Evolutionary conservation across 768 basidiomycete species (phyloP).

Genomic region (Serendipita vermifera): DNA sequence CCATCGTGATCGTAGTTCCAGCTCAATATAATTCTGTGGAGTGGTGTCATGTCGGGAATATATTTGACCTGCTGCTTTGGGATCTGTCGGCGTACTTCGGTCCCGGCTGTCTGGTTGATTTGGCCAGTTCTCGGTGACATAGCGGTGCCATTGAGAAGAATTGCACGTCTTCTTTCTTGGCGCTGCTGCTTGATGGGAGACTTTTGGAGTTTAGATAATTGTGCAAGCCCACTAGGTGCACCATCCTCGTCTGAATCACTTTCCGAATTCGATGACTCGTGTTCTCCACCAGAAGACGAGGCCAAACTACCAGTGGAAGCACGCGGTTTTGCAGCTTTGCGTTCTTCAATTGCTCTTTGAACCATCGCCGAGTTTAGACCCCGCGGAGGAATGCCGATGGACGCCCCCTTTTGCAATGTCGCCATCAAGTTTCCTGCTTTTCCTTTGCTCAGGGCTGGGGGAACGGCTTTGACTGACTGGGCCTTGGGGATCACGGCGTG

Average conservation of each 20-base stretch:
- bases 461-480: too few relatives aligned
- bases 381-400: too few relatives aligned
- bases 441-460: too few relatives aligned
- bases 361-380: neutral
- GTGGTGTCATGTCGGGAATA: slow-evolving; percentile 66
- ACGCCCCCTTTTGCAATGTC: too few relatives aligned
- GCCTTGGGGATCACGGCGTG: too few relatives aligned
- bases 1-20: slow-evolving; percentile 74
- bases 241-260: slow-evolving; percentile 29
- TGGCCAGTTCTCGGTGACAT: neutral
- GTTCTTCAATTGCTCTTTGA: neutral
- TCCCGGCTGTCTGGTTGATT: too few relatives aligned
- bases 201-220: slow-evolving; percentile 46
- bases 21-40: slow-evolving; percentile 65
- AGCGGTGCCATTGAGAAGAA: slow-evolving; percentile 1
- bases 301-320: slow-evolving; percentile 19
- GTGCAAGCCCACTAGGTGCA: slow-evolving; percentile 34
- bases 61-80: slow-evolving; percentile 23
- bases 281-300: slow-evolving; percentile 35
- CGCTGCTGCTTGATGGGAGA: slow-evolving; percentile 33
- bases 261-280: slow-evolving; percentile 18
- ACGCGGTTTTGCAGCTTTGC: neutral
- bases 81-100: neutral
- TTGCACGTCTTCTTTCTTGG: slow-evolving; percentile 40
- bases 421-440: too few relatives aligned